A percentile compares a stretch with the other conserved stretches of the same genome.
Conservation (phyloP, 2,329 filamentous ascomycete genomes). For the Drechslera avenae region DNA sequence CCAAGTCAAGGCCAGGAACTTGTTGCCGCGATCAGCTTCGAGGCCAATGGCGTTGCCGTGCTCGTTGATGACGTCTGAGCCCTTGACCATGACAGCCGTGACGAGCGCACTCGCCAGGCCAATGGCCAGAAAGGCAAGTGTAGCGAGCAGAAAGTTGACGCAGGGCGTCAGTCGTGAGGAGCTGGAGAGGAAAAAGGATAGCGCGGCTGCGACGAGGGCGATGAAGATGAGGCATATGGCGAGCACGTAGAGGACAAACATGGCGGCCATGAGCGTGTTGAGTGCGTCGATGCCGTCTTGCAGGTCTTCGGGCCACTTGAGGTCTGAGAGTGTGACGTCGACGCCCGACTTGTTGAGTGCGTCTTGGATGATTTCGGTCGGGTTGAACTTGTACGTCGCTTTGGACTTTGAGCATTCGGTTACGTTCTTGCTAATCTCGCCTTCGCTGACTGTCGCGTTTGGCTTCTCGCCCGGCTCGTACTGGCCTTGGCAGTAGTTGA, state of each 20-base stretch:
- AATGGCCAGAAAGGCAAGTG: slow-evolving; percentile 62
- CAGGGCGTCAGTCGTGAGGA: slow-evolving; percentile 53
- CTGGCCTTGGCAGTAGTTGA: slow-evolving; percentile 63
- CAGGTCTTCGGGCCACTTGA: slow-evolving; percentile 64
- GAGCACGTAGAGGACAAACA: slow-evolving; percentile 65
- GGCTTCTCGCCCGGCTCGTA: slow-evolving; percentile 52
- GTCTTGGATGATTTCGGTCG: slow-evolving; percentile 55
- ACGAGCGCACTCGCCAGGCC: slow-evolving; percentile 77
- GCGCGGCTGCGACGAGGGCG: slow-evolving; percentile 49
- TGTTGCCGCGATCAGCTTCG: slow-evolving; percentile 56
- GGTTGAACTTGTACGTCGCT: slow-evolving; percentile 63
- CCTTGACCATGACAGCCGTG: slow-evolving; percentile 65
- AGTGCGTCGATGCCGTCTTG: slow-evolving; percentile 59
- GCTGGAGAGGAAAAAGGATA: slow-evolving; percentile 53
- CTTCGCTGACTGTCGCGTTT: slow-evolving; percentile 50
- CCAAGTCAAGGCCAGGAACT: slow-evolving; percentile 66
- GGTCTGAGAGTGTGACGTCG: slow-evolving; percentile 56
- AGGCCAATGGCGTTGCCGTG: slow-evolving; percentile 58
- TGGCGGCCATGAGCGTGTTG: slow-evolving; percentile 56
- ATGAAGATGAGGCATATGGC: slow-evolving; percentile 60
- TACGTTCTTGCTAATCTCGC: slow-evolving; percentile 56
- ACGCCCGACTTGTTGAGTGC: slow-evolving; percentile 53
- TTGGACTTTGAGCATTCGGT: slow-evolving; percentile 60
- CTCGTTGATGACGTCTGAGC: slow-evolving; percentile 58
- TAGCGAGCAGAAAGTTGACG: slow-evolving; percentile 56